phyloP scores from a whole-genome alignment of 768 basidiomycete species.

The Mrakia frigida region DNA sequence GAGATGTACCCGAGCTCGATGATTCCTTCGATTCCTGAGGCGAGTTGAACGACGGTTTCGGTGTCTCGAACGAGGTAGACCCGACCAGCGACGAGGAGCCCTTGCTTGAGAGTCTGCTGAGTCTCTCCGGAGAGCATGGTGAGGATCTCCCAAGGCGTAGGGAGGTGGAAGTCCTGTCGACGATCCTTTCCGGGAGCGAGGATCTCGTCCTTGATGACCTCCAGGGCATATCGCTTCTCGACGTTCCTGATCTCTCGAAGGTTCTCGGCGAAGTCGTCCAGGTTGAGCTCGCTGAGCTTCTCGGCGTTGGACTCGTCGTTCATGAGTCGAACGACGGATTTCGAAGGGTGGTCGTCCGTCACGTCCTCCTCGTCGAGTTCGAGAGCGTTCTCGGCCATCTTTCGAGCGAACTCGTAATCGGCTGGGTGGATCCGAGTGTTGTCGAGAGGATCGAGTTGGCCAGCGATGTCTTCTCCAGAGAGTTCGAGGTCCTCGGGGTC shows the following conservation, averaged over 20 bases:
- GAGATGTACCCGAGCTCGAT: slow-evolving; percentile 56
- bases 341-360: slow-evolving; percentile 78
- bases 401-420: slow-evolving; percentile 94
- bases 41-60: slow-evolving; percentile 69
- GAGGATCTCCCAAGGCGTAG: slow-evolving; percentile 71
- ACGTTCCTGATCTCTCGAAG: slow-evolving; percentile 76
- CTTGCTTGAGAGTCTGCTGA: slow-evolving; percentile 62
- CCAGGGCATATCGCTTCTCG: slow-evolving; percentile 81
- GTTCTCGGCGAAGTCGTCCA: slow-evolving; percentile 94
- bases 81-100: slow-evolving; percentile 62
- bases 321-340: slow-evolving; percentile 80
- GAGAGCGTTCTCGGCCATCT: slow-evolving; percentile 96
- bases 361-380: slow-evolving; percentile 98
- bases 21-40: slow-evolving; percentile 84
- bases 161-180: slow-evolving; percentile 59
- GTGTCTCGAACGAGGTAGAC: slow-evolving; percentile 54
- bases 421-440: slow-evolving; percentile 94
- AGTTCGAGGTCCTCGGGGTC: slow-evolving; percentile 54
- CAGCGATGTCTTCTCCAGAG: slow-evolving; percentile 60
- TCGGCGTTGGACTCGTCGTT: slow-evolving; percentile 64
- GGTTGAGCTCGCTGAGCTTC: slow-evolving; percentile 81
- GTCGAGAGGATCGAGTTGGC: slow-evolving; percentile 81
- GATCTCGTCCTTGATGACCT: slow-evolving; percentile 81
- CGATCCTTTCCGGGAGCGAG: slow-evolving; percentile 72
- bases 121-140: slow-evolving; percentile 97